Evolutionary conservation across 2,329 filamentous ascomycete species (phyloP), one percentile per base, ranked within the genome.

Genomic region (Hypoxylon sp.): DNA sequence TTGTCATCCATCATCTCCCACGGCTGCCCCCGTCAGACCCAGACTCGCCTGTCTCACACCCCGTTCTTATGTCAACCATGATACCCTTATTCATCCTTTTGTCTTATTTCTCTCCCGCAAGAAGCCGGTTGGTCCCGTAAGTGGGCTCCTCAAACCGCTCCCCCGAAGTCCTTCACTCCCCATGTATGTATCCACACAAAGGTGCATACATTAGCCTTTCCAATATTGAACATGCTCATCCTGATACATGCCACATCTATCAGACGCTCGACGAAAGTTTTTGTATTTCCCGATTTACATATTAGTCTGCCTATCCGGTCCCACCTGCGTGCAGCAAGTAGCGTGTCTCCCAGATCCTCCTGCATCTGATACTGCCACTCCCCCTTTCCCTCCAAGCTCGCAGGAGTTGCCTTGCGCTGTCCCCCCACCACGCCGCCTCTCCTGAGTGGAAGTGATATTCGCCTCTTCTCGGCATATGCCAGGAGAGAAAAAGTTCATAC

Each of bases 321-420:
- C 51, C 42, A 52, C 59, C 59, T 51, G 51, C 49, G 36, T 60
- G 55, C 63, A 68, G 50, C 42, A 38, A 51, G 52, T 66, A 53
- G 59, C 57, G 50, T 52, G 51, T 66, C 45, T 61, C 50, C 60
- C 33, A 70, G 62, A 70, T 66, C 57, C 56, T 66, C 61, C 63
- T 70, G 65, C 68, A 54, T 70, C 49, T 64, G 54, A 69, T 70
- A 66, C 52, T 53, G 14, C 33, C 63, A 68, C 60, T 45, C 66
- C 68, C 54, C 63, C 53, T 20, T 58, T 38, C 26, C 26, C 33
- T 32, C 49, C 30, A 50, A 46, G 26, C n/a, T 53, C 14, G 24
- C 24, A 61, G 56, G 33, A 50, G 44, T 12, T 42, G 4, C 33
- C 56, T 32, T 57, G 22, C 20, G 44, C 36, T 51, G 6, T 44